phyloP scores from a whole-genome alignment of 345 rosid genomes.

The Aurinia saxatilis region DNA sequence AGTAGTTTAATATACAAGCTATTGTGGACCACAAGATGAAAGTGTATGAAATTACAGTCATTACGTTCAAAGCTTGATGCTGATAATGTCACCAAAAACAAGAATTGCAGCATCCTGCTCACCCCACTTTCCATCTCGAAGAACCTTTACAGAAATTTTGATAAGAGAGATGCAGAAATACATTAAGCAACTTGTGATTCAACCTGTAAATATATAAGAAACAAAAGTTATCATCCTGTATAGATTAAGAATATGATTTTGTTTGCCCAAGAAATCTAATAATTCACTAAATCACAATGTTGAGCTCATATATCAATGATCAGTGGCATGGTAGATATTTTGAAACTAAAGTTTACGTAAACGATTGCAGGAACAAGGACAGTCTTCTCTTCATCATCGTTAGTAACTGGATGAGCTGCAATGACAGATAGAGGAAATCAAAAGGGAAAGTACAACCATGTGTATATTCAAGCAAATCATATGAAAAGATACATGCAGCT shows the following conservation, averaged over 20 bases:
- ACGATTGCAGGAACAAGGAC: conserved; percentile 60
- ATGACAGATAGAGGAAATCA: conserved; percentile 8
- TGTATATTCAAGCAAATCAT: too few relatives aligned
- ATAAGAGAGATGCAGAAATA: neutral
- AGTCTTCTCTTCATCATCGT: conserved; percentile 34
- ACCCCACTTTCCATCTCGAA: conserved; percentile 91
- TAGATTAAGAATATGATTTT: too few relatives aligned
- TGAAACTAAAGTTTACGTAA: conserved; percentile 50
- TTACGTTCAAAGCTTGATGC: conserved; percentile 50
- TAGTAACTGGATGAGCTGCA: conserved; percentile 77
- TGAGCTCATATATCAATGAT: neutral
- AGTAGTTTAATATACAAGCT: neutral
- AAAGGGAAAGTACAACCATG: too few relatives aligned
- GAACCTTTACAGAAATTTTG: conserved; percentile 46
- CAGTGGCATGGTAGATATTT: neutral
- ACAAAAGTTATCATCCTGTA: too few relatives aligned
- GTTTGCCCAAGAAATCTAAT: too few relatives aligned
- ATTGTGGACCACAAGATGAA: neutral
- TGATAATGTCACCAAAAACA: conserved; percentile 88
- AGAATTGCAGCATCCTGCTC: conserved; percentile 87
- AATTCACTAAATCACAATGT: neutral
- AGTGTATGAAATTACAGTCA: neutral
- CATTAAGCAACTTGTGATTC: neutral
- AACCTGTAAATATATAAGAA: too few relatives aligned
- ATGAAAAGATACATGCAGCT: too few relatives aligned